Evolutionary conservation across 169 alveolate species (phyloP), one percentile per base, ranked within the genome.

Genomic region (Plasmodium cynomolgi): DNA sequence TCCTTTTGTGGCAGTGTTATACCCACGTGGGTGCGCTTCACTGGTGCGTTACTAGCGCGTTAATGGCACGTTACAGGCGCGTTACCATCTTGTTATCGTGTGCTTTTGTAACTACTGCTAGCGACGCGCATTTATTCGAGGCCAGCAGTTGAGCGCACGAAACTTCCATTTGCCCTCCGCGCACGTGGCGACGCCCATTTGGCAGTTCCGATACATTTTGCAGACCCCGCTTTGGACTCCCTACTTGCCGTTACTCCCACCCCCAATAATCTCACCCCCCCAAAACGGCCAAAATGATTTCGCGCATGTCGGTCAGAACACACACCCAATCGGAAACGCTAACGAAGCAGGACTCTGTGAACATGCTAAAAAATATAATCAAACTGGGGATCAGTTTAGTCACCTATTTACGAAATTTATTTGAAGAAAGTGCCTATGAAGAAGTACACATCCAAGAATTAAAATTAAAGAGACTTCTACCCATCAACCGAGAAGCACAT

Each of bases 391-490:
- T 95, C 29, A 93, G 96, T 54, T 84, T 95, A 62, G 96, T 95
- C 23, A 95, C 97, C 8, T 95, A 95, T 79, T 95, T 95, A 74
- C 54, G 97, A 29, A 93, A 95, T 56, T 79, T 95, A 33, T 95
- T 95, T 93, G 96, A 93, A 81, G 97, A 95, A 90, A 94, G 79
- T 34, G 97, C 97, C 3, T 95, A 93, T 77, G 97, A 95, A 77
- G 97, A 95, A 79, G 96, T 93, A 74, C 88, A 86, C 91, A 93
- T 95, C 33, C 95, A 95, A 41, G 97, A 95, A 3, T 84, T 95
- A 26, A 95, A 93, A 77, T 86, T 95, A 68, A 95, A 95, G 56
- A 95, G 91, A 9, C 84, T 95, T 20, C 68, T 94, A 37, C 97
- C 96, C 54, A 85, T 95, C 29, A 93, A 95, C 31, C 82, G 88